phyloP scores from a whole-genome alignment of 176 grass and related monocot genomes.

The Puya raimondii region DNA sequence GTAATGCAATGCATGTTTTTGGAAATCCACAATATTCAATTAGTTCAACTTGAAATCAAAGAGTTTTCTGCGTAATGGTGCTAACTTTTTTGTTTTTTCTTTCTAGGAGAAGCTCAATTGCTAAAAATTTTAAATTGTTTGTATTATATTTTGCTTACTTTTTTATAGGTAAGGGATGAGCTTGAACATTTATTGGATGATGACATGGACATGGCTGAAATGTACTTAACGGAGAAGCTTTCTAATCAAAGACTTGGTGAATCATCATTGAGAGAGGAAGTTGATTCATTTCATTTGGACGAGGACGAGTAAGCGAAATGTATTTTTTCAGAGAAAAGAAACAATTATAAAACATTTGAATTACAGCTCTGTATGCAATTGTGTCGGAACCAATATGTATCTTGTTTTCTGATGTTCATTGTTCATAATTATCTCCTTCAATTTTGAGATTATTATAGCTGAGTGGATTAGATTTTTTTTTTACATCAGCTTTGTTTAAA shows the following conservation, averaged over 20 bases:
- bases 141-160: slow-evolving; percentile 9
- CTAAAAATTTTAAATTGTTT: slow-evolving; percentile 5
- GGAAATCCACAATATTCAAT: not conserved
- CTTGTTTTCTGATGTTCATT: no score
- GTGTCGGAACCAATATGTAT: not conserved
- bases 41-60: not conserved
- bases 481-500: no score
- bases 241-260: slow-evolving; percentile 49
- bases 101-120: not conserved
- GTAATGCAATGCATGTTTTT: no score
- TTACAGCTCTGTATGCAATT: not conserved
- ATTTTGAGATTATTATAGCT: not conserved
- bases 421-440: no score
- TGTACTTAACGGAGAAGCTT: slow-evolving; percentile 86
- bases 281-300: slow-evolving; percentile 39
- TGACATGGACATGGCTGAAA: slow-evolving; percentile 98
- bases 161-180: slow-evolving; percentile 67
- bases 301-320: slow-evolving; percentile 31
- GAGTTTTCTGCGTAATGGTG: not conserved
- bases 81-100: not conserved
- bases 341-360: slow-evolving; percentile 4
- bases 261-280: slow-evolving; percentile 52
- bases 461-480: not conserved
- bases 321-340: slow-evolving; percentile 13
- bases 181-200: slow-evolving; percentile 87